These are phyloP conservation scores for Penicillium psychrosexuale DNA, from an alignment of 2,329 filamentous ascomycete genomes.

Conservation along the genomic window DNA sequence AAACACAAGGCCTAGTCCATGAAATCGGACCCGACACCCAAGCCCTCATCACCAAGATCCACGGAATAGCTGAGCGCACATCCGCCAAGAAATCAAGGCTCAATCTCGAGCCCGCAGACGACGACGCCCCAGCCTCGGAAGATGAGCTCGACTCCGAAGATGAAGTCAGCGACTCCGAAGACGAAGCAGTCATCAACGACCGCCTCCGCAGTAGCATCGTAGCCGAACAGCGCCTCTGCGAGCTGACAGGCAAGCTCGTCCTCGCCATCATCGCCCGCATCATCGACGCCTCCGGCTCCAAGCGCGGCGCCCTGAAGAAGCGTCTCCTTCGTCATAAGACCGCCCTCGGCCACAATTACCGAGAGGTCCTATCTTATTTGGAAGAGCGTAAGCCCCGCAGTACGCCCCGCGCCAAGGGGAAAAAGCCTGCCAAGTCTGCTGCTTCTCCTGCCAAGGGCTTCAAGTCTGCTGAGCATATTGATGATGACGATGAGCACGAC, in stretches of 20 bases:
- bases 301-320: slow-evolving; percentile 63
- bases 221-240: slow-evolving; percentile 81
- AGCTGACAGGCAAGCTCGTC: slow-evolving; percentile 79
- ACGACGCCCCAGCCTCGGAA: slow-evolving; percentile 69
- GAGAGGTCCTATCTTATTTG: slow-evolving; percentile 75
- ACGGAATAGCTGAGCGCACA: slow-evolving; percentile 70
- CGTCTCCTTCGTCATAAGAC: slow-evolving; percentile 74
- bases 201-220: slow-evolving; percentile 65
- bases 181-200: slow-evolving; percentile 45
- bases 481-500: slow-evolving; percentile 40
- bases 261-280: slow-evolving; percentile 73
- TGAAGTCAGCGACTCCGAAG: slow-evolving; percentile 29
- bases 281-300: slow-evolving; percentile 62
- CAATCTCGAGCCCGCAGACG: slow-evolving; percentile 53
- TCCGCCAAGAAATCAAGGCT: slow-evolving; percentile 65
- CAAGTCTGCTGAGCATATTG: slow-evolving; percentile 44
- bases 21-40: slow-evolving; percentile 64
- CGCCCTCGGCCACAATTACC: slow-evolving; percentile 81
- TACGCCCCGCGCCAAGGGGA: slow-evolving; percentile 34
- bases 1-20: slow-evolving; percentile 62
- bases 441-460: slow-evolving; percentile 22
- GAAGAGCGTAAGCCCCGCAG: slow-evolving; percentile 59
- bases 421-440: slow-evolving; percentile 24
- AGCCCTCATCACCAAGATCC: slow-evolving; percentile 69
- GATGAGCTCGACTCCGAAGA: slow-evolving; percentile 52